Evolutionary conservation across 768 basidiomycete genomes (phyloP).

Genomic region (Boletus pseudo-olivaceus): DNA sequence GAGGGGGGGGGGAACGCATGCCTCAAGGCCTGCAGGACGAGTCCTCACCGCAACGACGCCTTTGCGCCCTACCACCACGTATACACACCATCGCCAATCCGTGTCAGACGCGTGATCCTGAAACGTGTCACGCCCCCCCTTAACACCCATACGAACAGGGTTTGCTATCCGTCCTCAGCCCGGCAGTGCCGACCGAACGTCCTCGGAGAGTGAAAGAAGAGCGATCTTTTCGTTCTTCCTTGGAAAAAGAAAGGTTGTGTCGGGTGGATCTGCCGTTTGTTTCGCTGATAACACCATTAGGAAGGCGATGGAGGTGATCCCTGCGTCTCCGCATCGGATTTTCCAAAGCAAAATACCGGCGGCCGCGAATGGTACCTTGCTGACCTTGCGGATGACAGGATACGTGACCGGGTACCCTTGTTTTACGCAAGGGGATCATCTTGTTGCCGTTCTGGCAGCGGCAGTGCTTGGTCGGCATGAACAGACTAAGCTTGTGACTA

Average conservation of each 20-base stretch:
- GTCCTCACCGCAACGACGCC: conserved; percentile 3
- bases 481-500: background rate
- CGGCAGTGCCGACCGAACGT: conserved; percentile 3
- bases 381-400: conserved; percentile 5
- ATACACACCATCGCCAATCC: conserved; percentile 2
- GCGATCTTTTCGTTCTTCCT: background rate
- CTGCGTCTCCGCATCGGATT: conserved; percentile 13
- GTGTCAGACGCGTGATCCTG: conserved; percentile 10
- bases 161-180: conserved; percentile 1
- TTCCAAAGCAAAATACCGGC: conserved; percentile 12
- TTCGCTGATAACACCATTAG: conserved; percentile 19
- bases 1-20: background rate
- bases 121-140: conserved; percentile 11
- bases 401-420: conserved; percentile 8
- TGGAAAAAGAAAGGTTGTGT: background rate
- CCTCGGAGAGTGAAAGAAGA: conserved; percentile 17
- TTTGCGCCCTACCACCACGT: conserved; percentile 14
- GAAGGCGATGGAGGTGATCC: conserved; percentile 13
- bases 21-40: conserved; percentile 8
- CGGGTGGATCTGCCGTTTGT: conserved; percentile 10
- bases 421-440: conserved; percentile 16
- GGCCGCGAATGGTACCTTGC: conserved; percentile 10
- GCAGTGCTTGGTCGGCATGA: conserved; percentile 16
- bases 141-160: background rate
- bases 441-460: conserved; percentile 14